These are phyloP conservation scores for Cornus controversa DNA, from an alignment of 148 eudicot genomes.

Conservation along the genomic window DNA sequence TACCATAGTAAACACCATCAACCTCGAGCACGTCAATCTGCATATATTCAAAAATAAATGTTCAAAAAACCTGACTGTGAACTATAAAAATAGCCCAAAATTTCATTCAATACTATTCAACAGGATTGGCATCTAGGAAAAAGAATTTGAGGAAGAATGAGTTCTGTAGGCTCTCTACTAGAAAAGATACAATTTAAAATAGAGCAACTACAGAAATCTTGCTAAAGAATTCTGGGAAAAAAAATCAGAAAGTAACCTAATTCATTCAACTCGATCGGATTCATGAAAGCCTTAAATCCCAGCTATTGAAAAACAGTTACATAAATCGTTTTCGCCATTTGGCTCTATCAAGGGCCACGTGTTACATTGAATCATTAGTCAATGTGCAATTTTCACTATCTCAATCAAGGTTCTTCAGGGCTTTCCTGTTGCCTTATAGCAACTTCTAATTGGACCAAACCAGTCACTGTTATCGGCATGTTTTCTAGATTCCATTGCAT, in stretches of 20 bases:
- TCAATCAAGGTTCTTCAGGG: background rate
- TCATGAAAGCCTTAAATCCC: background rate
- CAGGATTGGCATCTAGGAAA: background rate
- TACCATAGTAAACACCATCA: constrained; percentile 91
- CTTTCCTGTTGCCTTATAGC: background rate
- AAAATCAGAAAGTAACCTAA: background rate
- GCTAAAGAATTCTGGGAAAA: background rate
- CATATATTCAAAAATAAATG: constrained; percentile 5
- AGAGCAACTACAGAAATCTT: too few relatives aligned
- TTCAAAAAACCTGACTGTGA: background rate
- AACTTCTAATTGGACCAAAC: background rate
- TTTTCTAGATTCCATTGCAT: background rate
- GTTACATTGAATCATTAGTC: background rate
- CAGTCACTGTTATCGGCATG: background rate
- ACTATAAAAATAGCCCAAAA: background rate
- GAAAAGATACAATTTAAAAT: background rate
- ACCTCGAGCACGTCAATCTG: constrained; percentile 99
- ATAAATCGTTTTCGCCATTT: background rate
- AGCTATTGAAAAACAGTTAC: background rate
- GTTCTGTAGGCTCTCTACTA: background rate
- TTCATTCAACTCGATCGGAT: background rate
- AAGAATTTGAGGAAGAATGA: background rate
- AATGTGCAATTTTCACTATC: background rate
- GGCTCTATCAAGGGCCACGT: background rate
- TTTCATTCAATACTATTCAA: background rate